Base-by-base conservation (phyloP, 306 rosid species). In the Quercus cerris region DNA sequence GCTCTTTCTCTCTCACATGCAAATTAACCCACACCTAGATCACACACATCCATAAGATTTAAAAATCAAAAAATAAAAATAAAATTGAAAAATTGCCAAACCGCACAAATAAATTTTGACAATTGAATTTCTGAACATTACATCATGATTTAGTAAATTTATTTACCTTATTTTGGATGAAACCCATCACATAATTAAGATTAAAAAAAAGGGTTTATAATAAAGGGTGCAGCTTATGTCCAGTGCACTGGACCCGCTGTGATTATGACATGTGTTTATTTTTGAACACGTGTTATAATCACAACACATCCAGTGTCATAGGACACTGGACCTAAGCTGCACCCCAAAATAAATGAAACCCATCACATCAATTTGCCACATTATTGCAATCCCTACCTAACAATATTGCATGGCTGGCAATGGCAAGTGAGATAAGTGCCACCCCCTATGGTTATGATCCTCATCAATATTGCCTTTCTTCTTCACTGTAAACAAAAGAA, bases 341-440 rank as follows among this genome's bases (percentile, higher is more conserved):
- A 35, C 0, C 0, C 9, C 3, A 25, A 4, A 76, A 8, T 20
- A 51, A 22, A 69, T n/a, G 59, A 75, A 64, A 78, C 51, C 78
- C 73, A 57, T 79, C 72, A 75, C 76, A 75, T 84, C 85, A 17
- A 41, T 73, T 57, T 69, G 70, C 76, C 71, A 76, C 61, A 30
- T 41, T 78, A 52, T 38, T 70, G 56, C 79, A 85, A 81, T 56
- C 80, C 30, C 63, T 46, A 81, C 85, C 89, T 86, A 81, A 85
- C 83, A 23, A 23, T 23, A 76, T 51, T 81, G 85, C 83, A 76
- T 83, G 86, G 86, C 75, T 84, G 84, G 75, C 87, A 83, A 81
- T 82, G 84, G 75, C 87, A 83, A 81, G 89, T 81, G 90, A 85
- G 80, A 81, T 51, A 73, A 74, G 27, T 66, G 70, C 67, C 75